A percentile compares a stretch with the other conserved stretches of the same genome.
Conservation (phyloP, 2,329 filamentous ascomycete species). For the Bipolaris gigantea region DNA sequence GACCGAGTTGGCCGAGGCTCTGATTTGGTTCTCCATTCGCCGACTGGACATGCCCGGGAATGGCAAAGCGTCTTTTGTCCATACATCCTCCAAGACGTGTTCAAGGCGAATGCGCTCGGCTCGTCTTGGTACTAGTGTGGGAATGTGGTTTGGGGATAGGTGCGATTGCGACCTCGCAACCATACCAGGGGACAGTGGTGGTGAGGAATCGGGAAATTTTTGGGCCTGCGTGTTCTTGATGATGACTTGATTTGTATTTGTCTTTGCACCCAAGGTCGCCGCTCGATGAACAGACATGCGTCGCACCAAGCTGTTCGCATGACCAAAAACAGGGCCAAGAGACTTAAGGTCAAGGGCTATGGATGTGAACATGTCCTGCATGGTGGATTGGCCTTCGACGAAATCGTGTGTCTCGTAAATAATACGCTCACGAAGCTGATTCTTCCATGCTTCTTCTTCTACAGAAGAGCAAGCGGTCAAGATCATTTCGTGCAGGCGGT, state of each 20-base stretch:
- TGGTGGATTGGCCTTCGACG: constrained; percentile 52
- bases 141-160: constrained; percentile 66
- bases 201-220: constrained; percentile 57
- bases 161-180: constrained; percentile 81
- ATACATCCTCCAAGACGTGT: constrained; percentile 72
- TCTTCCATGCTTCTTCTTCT: constrained; percentile 81
- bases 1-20: constrained; percentile 78
- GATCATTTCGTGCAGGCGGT: constrained; percentile 79
- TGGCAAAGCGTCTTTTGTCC: constrained; percentile 78
- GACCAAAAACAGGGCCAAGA: constrained; percentile 74
- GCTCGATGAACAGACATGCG: constrained; percentile 78
- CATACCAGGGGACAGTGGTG: constrained; percentile 50
- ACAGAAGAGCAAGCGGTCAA: constrained; percentile 80
- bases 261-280: constrained; percentile 70
- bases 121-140: constrained; percentile 72
- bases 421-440: constrained; percentile 61
- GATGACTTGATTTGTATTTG: constrained; percentile 73
- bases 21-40: constrained; percentile 70
- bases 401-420: constrained; percentile 55
- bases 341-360: constrained; percentile 71
- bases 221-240: constrained; percentile 80
- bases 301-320: constrained; percentile 65
- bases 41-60: constrained; percentile 77
- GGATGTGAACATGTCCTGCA: constrained; percentile 61
- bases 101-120: constrained; percentile 79